Evolutionary conservation across 2,329 filamentous ascomycete species (phyloP), one percentile per base, ranked within the genome.

Genomic region (Exserohilum rostratum): DNA sequence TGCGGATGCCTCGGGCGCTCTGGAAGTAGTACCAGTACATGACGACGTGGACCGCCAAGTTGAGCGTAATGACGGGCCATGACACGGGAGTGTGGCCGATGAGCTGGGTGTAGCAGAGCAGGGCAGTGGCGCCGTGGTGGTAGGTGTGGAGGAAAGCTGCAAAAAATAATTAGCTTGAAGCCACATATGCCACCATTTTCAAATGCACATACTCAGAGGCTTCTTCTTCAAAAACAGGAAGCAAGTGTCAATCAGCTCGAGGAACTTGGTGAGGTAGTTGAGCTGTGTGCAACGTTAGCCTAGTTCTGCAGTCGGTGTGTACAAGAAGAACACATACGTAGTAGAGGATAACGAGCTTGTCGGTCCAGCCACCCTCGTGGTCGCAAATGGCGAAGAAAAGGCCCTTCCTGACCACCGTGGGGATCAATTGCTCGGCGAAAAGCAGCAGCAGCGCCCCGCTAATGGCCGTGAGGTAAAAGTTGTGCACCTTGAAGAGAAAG

Each of bases 11-110:
- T 68, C 93, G 92, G 50, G 93, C 93, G 73, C 91, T 93, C 85
- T 98, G 93, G 88, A 98, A 98, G 86, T 98, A 98, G 87, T 98
- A 98, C 93, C 93, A 97, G 88, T 98, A 98, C 93, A 98, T 98
- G 75, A 97, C 90, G 55, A 98, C 93, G 80, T 98, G 93, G 50
- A 98, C 93, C 61, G 86, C 87, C 73, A 98, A 81, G 85, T 98
- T 98, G 69, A 98, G 86, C 49, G 87, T 89, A 76, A 98, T 98
- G 60, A 89, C 88, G 51, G 96, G 91, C 93, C 93, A 98, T 57
- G 93, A 96, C 53, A 98, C 93, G 38, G 93, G 85, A 40, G 93
- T 98, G 72, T 90, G 86, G 66, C 93, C 93, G 71, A 96, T 89
- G 64, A 98, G 87, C 82, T 98, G 93, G 52, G 92, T 96, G 84